Conservation (phyloP, 441 rosid species). For the Macaranga tanarius region DNA sequence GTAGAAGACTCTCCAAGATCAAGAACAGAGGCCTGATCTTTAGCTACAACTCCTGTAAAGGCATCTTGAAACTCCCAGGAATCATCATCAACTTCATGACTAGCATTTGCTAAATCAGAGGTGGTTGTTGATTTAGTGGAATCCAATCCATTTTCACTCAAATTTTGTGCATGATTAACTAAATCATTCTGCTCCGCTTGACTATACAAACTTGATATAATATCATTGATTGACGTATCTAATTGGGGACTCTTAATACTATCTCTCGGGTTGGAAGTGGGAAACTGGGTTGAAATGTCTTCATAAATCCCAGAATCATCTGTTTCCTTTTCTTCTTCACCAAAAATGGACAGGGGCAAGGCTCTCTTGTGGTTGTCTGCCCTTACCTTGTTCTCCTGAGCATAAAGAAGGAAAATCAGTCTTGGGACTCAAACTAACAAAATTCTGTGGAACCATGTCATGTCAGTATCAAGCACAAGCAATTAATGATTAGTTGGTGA, state of each 20-base stretch:
- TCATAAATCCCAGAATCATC: constrained; percentile 39
- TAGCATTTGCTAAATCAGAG: constrained; percentile 26
- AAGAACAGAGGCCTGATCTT: constrained; percentile 25
- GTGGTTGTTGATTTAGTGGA: constrained; percentile 22
- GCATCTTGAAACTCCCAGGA: constrained; percentile 72
- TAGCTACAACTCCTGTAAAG: constrained; percentile 30
- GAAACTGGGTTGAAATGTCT: constrained; percentile 35
- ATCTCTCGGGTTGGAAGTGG: constrained; percentile 28
- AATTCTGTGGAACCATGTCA: constrained; percentile 7
- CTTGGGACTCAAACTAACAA: constrained; percentile 9
- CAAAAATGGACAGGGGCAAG: constrained; percentile 64
- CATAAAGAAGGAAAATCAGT: constrained; percentile 23
- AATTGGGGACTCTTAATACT: constrained; percentile 34
- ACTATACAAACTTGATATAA: constrained; percentile 74
- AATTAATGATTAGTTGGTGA: neutral
- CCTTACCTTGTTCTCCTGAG: constrained; percentile 42
- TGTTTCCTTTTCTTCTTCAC: constrained; percentile 47
- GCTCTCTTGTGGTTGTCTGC: constrained; percentile 47
- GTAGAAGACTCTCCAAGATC: constrained; percentile 29
- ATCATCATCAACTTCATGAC: constrained; percentile 52
- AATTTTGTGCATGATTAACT: constrained; percentile 31
- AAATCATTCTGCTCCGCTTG: constrained; percentile 51
- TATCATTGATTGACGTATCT: constrained; percentile 54
- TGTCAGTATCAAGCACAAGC: constrained; percentile 6
- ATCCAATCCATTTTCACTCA: constrained; percentile 31